These are phyloP conservation scores for Xeromyces bisporus DNA, from an alignment of 495 filamentous ascomycete species.

Conservation along the genomic window DNA sequence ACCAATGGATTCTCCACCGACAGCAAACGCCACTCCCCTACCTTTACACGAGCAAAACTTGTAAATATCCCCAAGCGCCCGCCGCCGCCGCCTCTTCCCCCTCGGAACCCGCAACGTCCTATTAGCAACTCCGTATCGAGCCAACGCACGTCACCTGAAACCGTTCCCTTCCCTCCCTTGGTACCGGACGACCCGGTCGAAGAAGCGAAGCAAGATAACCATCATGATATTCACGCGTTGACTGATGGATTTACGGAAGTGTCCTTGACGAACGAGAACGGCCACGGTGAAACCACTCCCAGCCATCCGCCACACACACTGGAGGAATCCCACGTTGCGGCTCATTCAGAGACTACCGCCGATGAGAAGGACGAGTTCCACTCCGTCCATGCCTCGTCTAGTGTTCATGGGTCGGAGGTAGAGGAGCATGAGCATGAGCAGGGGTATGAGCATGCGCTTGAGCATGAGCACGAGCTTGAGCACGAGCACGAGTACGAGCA, in stretches of 20 bases:
- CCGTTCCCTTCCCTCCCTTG: slow-evolving; percentile 8
- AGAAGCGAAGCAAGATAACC: too few species aligned
- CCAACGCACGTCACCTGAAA: slow-evolving; percentile 3
- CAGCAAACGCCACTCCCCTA: slow-evolving; percentile 26
- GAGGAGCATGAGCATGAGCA: slow-evolving; percentile 4
- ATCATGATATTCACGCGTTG: too few species aligned
- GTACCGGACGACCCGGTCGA: too few species aligned
- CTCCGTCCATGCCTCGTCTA: slow-evolving; percentile 1
- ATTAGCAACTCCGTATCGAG: slow-evolving; percentile 4
- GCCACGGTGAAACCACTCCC: not conserved
- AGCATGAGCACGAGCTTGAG: not conserved
- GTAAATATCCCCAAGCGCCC: slow-evolving; percentile 59
- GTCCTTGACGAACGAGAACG: not conserved
- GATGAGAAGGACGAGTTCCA: slow-evolving; percentile 4
- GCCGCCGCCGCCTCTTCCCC: slow-evolving; percentile 48
- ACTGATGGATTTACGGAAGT: not conserved
- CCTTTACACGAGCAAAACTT: slow-evolving; percentile 44
- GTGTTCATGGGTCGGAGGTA: not conserved
- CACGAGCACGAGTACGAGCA: too few species aligned
- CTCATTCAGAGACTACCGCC: not conserved
- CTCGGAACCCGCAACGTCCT: slow-evolving; percentile 37
- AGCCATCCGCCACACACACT: not conserved
- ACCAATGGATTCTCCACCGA: slow-evolving; percentile 22
- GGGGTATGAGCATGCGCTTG: slow-evolving; percentile 1
- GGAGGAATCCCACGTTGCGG: not conserved